Base-by-base conservation (phyloP, 2,329 filamentous ascomycete genomes). In the Fusarium marasasianum region DNA sequence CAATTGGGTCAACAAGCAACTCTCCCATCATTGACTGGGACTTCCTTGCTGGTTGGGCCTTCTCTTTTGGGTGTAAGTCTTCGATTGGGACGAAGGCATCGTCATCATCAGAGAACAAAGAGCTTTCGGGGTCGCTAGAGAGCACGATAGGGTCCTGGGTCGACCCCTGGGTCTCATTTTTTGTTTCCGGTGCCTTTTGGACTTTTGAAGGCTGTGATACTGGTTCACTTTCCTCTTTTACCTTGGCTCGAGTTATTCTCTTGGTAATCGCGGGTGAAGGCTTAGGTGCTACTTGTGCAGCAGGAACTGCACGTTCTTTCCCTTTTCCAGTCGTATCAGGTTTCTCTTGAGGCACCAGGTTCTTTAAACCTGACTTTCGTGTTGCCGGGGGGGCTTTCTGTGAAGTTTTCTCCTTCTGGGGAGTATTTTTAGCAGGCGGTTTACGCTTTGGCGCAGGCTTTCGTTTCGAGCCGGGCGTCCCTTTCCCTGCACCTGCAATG, bases 101-200 rank as follows among this genome's bases (percentile, higher is more conserved):
- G 9, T 44, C 53, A 37, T 58, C 33, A 11, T 71, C 71, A 2
- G 64, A 73, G 2, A 48, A 29, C 3, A 37, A 48, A 8, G 61
- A 69, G 43, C 69, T 75, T 12, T 57, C 55, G 14, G 37, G 57
- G 38, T 71, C 71, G 24, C 76, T 78, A 24, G 76, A 75, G 9
- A 78, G 58, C 26, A 75, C 44, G 33, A 78, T 67, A 37, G 63
- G 57, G 10, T 68, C 61, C 8, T 65, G n/a, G 6, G 50, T 48
- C 7, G 40, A 40, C 15, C 54, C 62, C 24, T 55, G 57, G 22
- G 44, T 35, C n/a, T 70, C 31, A 7, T 45, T 15, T 15, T 11
- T 51, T 13, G 22, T 20, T 18, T 41, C 35, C 8, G 22, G 17
- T 22, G 15, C 17, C 15, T 54, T 38, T 45, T 57, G 50, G 8